Evolutionary conservation across 345 rosid genomes (phyloP).

Genomic region (Adansonia digitata): DNA sequence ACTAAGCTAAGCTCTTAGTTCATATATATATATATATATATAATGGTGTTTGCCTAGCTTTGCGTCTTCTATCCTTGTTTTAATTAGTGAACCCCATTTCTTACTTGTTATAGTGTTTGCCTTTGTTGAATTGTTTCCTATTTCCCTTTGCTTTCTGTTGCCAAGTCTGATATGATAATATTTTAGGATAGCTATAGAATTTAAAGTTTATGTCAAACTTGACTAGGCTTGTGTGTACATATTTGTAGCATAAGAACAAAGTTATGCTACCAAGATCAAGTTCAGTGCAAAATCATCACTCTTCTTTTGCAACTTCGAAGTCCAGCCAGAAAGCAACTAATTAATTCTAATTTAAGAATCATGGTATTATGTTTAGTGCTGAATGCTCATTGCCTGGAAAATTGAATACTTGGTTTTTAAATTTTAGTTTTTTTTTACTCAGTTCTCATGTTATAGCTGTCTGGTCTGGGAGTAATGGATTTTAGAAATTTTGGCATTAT

Average conservation of each 20-base stretch:
- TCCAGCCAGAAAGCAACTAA: not conserved
- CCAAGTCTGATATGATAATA: not conserved
- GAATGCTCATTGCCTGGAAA: not conserved
- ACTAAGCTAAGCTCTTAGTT: too few species aligned
- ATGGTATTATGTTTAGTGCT: not conserved
- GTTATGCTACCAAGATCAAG: not conserved
- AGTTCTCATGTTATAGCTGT: not conserved
- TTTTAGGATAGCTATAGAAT: not conserved
- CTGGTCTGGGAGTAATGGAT: not conserved
- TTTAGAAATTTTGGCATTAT: conserved; percentile 10
- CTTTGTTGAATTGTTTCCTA: not conserved
- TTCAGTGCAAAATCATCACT: not conserved
- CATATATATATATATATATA: not conserved
- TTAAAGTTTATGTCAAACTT: not conserved
- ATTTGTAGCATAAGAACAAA: not conserved
- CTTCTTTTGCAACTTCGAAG: not conserved
- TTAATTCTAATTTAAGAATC: not conserved
- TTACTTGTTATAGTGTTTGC: not conserved
- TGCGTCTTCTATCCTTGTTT: not conserved
- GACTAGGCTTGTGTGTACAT: not conserved
- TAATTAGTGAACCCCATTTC: not conserved
- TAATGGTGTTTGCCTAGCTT: not conserved
- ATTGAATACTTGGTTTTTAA: not conserved
- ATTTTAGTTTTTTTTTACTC: not conserved
- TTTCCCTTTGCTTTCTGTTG: not conserved